phyloP scores from a whole-genome alignment of 345 rosid species.

The Pistacia vera region DNA sequence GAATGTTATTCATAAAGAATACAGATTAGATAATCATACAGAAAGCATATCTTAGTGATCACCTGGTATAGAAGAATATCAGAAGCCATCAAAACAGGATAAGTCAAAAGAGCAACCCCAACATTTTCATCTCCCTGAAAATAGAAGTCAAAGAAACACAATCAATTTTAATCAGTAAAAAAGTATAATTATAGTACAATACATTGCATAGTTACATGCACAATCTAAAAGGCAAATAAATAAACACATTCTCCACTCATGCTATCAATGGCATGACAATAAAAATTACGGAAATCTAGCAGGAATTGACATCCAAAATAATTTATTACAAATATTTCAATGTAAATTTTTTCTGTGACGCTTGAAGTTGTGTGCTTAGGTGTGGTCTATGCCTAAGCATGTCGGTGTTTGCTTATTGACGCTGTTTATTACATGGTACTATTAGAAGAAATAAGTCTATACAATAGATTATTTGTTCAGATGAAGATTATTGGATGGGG shows the following conservation, averaged over 20 bases:
- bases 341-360: not conserved
- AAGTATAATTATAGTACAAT: not conserved
- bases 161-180: constrained; percentile 14
- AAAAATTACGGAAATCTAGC: not conserved
- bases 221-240: constrained; percentile 13
- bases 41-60: constrained; percentile 18
- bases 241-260: not conserved
- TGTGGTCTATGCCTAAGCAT: not conserved
- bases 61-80: constrained; percentile 96
- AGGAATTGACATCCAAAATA: constrained; percentile 10
- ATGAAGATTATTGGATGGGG: not conserved
- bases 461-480: constrained; percentile 4
- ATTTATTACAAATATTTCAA: not conserved
- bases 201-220: not conserved
- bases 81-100: constrained; percentile 90
- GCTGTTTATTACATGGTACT: not conserved
- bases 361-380: not conserved
- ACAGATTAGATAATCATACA: too few relatives aligned
- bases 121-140: constrained; percentile 88
- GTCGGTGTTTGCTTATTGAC: not conserved
- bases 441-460: not conserved
- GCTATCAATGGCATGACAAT: not conserved
- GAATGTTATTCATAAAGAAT: not conserved
- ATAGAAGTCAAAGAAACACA: constrained; percentile 12
- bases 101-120: constrained; percentile 75